Conservation (phyloP, 2,329 filamentous ascomycete genomes). For the Microsporum audouinii region DNA sequence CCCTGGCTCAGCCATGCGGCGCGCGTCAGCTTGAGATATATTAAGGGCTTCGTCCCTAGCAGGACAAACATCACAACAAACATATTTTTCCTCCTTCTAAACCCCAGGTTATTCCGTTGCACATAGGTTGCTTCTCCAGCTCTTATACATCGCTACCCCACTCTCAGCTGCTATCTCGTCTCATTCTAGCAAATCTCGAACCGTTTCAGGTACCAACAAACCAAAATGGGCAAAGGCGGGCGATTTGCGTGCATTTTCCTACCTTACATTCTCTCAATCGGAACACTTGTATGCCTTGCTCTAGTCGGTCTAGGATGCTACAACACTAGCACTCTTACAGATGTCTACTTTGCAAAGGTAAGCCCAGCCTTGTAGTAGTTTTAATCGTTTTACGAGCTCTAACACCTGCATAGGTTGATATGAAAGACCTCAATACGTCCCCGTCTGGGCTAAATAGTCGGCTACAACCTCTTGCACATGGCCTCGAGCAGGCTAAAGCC, state of each 20-base stretch:
- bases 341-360: constrained; percentile 47
- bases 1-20: constrained; percentile 1
- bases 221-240: constrained; percentile 58
- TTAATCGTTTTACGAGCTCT: not conserved
- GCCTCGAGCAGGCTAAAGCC: constrained; percentile 27
- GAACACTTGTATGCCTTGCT: constrained; percentile 57
- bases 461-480: constrained; percentile 23
- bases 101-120: not conserved
- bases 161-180: not conserved
- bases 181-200: not conserved
- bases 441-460: constrained; percentile 30
- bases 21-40: constrained; percentile 4
- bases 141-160: not conserved
- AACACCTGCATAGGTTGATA: constrained; percentile 40
- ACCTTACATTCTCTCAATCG: constrained; percentile 72
- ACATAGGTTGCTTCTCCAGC: not conserved
- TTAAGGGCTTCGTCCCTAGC: not conserved
- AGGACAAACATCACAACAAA: not conserved
- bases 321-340: constrained; percentile 37
- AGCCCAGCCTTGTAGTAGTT: constrained; percentile 9
- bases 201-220: not conserved
- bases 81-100: not conserved
- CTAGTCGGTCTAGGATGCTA: constrained; percentile 49
- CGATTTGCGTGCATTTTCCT: constrained; percentile 77
- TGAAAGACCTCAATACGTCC: constrained; percentile 47